Evolutionary conservation across 1,284 basidiomycete genomes (phyloP).

Genomic region (Heterobasidion irregulare): DNA sequence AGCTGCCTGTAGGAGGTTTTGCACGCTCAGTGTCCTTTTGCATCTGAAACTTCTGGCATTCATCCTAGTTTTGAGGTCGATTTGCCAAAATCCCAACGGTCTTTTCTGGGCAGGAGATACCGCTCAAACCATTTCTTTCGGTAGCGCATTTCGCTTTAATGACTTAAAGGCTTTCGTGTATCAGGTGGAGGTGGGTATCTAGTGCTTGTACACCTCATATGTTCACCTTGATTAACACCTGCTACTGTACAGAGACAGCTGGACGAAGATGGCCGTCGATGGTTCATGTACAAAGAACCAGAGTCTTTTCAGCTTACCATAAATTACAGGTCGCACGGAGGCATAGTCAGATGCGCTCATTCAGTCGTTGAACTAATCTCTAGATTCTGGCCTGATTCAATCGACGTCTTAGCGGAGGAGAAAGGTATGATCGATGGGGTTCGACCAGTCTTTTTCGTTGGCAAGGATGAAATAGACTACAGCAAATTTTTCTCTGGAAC

Average conservation of each 20-base stretch:
- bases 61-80: slow-evolving; percentile 42
- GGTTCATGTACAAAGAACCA: slow-evolving; percentile 18
- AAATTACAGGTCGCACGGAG: slow-evolving; percentile 68
- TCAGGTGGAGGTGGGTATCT: slow-evolving; percentile 39
- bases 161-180: slow-evolving; percentile 64
- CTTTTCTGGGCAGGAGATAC: slow-evolving; percentile 78
- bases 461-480: slow-evolving; percentile 29
- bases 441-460: slow-evolving; percentile 51
- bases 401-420: slow-evolving; percentile 54
- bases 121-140: slow-evolving; percentile 67
- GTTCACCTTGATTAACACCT: too few relatives aligned
- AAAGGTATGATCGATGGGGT: slow-evolving; percentile 47
- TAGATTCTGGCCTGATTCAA: slow-evolving; percentile 55
- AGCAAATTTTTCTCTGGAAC: too few relatives aligned
- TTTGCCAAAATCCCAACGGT: slow-evolving; percentile 58
- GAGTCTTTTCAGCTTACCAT: slow-evolving; percentile 48
- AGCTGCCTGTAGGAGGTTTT: slow-evolving; percentile 36
- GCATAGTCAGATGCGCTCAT: slow-evolving; percentile 54
- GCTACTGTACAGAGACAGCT: too few relatives aligned
- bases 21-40: background rate
- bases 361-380: slow-evolving; percentile 54
- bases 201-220: background rate
- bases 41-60: too few relatives aligned
- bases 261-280: too few relatives aligned
- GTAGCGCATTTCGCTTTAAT: slow-evolving; percentile 65